Base-by-base conservation (phyloP, 495 filamentous ascomycete genomes). In the Terfezia boudieri region DNA sequence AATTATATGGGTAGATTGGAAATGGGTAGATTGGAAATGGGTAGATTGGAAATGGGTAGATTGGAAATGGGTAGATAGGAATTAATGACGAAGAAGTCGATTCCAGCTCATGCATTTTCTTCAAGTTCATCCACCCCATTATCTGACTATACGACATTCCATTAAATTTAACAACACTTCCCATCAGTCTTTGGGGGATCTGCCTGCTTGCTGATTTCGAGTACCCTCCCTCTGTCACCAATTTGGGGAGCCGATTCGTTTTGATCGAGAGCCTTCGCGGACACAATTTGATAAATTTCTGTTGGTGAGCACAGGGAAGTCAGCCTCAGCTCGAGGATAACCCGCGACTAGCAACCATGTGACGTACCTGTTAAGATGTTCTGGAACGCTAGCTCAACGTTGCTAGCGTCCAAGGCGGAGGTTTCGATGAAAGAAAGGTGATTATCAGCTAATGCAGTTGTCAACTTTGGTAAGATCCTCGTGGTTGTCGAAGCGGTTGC, bases 201-300 rank as follows among this genome's bases (percentile, higher is more conserved):
- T 57, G 80, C 75, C 36, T 84, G 75, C 64, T 85, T 81, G 76
- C 77, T 86, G 66, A 95, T 78, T 59, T 84, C 77, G 64, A 96
- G 79, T 56, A 78, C 81, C 56, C 82, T 81, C 63, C 82, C 82
- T 63, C 78, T 73, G 54, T 76, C 77, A 58, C 86, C 76, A 55
- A 81, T 81, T 61, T 81, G 79, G 63, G 82, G 80, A 59, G 77
- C 72, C 48, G 77, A 72, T 53, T 90, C 89, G 58, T 82, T 83
- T 57, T 79, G 80, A 64, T 95, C 90, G 54, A 95, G 77, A 56
- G 85, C 85, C 76, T 99, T 99, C 74, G 80, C 87, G 54, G 89
- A 95, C 54, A 99, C 92, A 66, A 99, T 99, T 62, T 86, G 83
- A 78, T 96, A 99, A 71, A 99, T 99, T 75, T 96, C 92, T 98